A percentile compares a stretch with the other conserved stretches of the same genome.
Conservation (phyloP, 2,329 filamentous ascomycete genomes). For the Exophiala sp. region DNA sequence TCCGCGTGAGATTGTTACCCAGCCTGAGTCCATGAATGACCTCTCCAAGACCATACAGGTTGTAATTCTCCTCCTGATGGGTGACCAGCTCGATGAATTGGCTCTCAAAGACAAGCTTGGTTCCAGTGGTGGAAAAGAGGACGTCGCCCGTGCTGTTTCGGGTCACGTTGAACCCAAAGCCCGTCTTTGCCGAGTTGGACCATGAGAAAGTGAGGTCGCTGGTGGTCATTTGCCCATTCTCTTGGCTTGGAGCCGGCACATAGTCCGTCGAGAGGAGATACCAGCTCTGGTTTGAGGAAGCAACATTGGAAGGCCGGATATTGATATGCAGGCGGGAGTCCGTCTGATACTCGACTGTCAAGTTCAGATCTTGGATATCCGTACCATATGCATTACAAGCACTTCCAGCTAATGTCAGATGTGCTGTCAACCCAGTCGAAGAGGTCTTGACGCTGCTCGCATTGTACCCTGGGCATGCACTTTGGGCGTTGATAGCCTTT, state of each 20-base stretch:
- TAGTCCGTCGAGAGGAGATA: slow-evolving; percentile 64
- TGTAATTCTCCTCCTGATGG: slow-evolving; percentile 65
- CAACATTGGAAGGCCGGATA: slow-evolving; percentile 64
- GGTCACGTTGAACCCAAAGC: slow-evolving; percentile 55
- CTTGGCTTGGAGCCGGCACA: slow-evolving; percentile 54
- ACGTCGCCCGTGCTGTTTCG: slow-evolving; percentile 61
- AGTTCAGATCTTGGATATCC: slow-evolving; percentile 63
- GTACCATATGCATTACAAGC: slow-evolving; percentile 72
- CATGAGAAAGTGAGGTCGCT: slow-evolving; percentile 52
- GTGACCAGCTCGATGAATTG: slow-evolving; percentile 74
- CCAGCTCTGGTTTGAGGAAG: slow-evolving; percentile 60
- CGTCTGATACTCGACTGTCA: slow-evolving; percentile 67
- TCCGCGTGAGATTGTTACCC: slow-evolving; percentile 69
- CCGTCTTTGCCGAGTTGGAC: slow-evolving; percentile 50
- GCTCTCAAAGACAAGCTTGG: slow-evolving; percentile 67
- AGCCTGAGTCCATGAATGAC: slow-evolving; percentile 67
- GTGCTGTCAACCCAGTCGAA: slow-evolving; percentile 50
- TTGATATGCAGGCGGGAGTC: slow-evolving; percentile 65
- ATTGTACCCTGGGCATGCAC: slow-evolving; percentile 60
- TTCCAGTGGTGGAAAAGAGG: slow-evolving; percentile 64
- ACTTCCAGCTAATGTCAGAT: slow-evolving; percentile 50
- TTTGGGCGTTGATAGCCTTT: slow-evolving; percentile 60
- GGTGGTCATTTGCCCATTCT: slow-evolving; percentile 35
- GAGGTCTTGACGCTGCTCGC: slow-evolving; percentile 49
- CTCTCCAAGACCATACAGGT: slow-evolving; percentile 72